Conservation (phyloP, 1,284 basidiomycete genomes). For the Amylostereum chailletii region DNA sequence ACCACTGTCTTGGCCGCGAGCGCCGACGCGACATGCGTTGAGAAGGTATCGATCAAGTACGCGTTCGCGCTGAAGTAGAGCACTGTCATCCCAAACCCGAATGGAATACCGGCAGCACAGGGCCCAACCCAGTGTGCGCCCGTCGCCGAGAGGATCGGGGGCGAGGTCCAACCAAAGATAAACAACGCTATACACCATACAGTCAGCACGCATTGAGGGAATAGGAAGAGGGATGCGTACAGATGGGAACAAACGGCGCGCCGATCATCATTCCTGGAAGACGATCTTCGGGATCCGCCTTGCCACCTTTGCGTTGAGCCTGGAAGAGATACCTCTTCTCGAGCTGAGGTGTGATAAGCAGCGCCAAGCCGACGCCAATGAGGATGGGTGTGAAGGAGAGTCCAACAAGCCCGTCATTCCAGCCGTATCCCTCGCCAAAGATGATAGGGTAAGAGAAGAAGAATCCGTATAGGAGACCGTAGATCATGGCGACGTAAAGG, state of each 20-base stretch:
- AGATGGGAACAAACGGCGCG: conserved; percentile 19
- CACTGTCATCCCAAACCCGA: conserved; percentile 37
- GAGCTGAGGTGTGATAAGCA: conserved; percentile 26
- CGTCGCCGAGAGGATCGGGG: conserved; percentile 11
- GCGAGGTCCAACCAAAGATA: conserved; percentile 27
- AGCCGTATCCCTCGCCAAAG: conserved; percentile 32
- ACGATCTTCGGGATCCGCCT: neutral
- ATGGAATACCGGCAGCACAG: conserved; percentile 31
- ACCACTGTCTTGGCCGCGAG: conserved; percentile 30
- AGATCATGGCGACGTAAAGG: conserved; percentile 38
- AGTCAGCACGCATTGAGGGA: conserved; percentile 25
- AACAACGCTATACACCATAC: conserved; percentile 28
- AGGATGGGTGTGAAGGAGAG: conserved; percentile 39
- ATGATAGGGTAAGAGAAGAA: conserved; percentile 31
- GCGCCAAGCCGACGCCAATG: conserved; percentile 31
- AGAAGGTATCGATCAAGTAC: conserved; percentile 39
- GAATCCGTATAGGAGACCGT: conserved; percentile 20
- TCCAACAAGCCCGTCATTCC: conserved; percentile 32
- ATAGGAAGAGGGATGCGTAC: conserved; percentile 8
- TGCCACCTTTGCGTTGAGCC: conserved; percentile 17
- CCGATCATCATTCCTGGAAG: conserved; percentile 25
- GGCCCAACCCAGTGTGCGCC: conserved; percentile 28
- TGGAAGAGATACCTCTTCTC: conserved; percentile 25
- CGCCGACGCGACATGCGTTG: conserved; percentile 23
- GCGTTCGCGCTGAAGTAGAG: conserved; percentile 27